Conservation (phyloP, 2,329 filamentous ascomycete species). For the Colletotrichum chrysophilum region DNA sequence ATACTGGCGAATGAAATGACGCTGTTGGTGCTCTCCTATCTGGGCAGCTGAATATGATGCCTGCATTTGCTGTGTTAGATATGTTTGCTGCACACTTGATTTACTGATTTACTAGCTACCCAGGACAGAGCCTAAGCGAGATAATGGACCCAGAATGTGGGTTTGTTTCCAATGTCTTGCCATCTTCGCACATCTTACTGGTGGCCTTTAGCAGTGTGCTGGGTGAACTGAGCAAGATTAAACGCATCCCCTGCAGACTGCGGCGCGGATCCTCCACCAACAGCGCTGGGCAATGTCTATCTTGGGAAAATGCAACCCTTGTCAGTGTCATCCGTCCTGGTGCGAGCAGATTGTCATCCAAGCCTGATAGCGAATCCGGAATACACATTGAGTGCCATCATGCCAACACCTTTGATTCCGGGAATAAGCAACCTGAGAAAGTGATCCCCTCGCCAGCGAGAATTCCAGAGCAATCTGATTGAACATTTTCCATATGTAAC, state of each 20-base stretch:
- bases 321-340: not conserved
- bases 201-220: not conserved
- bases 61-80: not conserved
- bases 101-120: not conserved
- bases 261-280: not conserved
- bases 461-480: not conserved
- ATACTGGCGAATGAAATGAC: not conserved
- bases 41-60: not conserved
- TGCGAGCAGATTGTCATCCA: not conserved
- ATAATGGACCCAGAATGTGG: not conserved
- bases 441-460: accelerated
- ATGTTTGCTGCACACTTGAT: not conserved
- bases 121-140: not conserved
- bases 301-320: not conserved
- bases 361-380: accelerated
- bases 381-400: not conserved
- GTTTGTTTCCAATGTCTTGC: not conserved
- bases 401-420: accelerated
- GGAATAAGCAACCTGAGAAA: not conserved
- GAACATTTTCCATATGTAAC: accelerated
- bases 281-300: not conserved
- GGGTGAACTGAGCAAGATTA: not conserved
- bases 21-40: not conserved
- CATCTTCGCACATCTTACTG: not conserved
- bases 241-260: not conserved